Base-by-base conservation (phyloP, 345 rosid species). In the Melastoma malabathricum region DNA sequence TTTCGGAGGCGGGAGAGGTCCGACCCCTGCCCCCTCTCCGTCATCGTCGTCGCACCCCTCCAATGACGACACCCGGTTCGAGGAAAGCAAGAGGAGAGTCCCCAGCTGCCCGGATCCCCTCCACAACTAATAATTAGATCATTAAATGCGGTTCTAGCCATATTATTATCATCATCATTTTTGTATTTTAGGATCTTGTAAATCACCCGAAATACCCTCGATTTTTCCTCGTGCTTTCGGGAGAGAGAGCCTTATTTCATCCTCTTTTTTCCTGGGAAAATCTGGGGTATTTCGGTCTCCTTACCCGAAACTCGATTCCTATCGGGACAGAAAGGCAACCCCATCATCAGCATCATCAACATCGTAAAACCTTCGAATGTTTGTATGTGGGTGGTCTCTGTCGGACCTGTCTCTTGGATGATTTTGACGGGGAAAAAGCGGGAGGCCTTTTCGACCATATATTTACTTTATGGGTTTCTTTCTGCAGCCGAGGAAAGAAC, bases 101-200 rank as follows among this genome's bases (percentile, higher is more conserved):
- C 65, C 65, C 45, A 61, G 65, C 10, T 61, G 59, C 59, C 65
- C 65, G 45, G 65, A 61, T 43, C 65, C 65, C 44, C 65, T 61
- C 49, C 65, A 61, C 65, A 61, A 61, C 38, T 60, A 47, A 29
- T 22, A 38, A 22, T 9, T 8, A 15, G 44, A 7, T 47, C 13
- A 18, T 43, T 44, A 12, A 4, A 22, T 22, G 17, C 23, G 13
- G 12, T 18, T 18, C 6, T 18, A 41, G 22, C 41, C 25, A 22
- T 54, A 13, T 8, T 10, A 15, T 6, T n/a, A 15, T n/a, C 1
- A 48, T 19, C 15, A 25, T 13, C 10, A 44, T 27, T 27, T 52
- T 18, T 43, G 38, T 15, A 17, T 59, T 18, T 39, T 48, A 34
- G 25, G 25, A 22, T 22, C 25, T 58, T 19, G 13, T 25, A 10